Conservation (phyloP, 2,329 filamentous ascomycete genomes). For the Plectosphaerella plurivora region DNA sequence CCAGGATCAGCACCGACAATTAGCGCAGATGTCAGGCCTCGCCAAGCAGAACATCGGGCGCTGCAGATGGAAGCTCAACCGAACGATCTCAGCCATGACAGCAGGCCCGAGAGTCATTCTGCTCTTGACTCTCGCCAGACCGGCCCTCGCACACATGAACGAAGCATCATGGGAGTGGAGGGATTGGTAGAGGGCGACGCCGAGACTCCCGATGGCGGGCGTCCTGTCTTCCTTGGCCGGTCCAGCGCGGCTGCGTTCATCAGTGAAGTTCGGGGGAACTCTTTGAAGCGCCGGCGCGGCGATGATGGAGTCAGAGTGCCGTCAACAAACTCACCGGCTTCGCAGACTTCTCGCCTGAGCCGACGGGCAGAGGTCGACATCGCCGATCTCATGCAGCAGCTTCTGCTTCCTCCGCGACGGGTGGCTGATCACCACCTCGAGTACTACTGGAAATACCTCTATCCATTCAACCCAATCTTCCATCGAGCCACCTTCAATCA, state of each 20-base stretch:
- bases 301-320: not conserved
- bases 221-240: not conserved
- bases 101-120: too few species aligned
- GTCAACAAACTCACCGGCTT: not conserved
- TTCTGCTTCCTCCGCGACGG: not conserved
- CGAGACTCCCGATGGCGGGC: too few species aligned
- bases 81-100: too few species aligned
- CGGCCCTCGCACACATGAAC: too few species aligned
- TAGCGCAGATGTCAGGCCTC: too few species aligned
- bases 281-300: not conserved
- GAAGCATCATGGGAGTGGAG: too few species aligned
- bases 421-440: not conserved
- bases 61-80: too few species aligned
- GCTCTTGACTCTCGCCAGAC: too few species aligned
- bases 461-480: not conserved
- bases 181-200: too few species aligned
- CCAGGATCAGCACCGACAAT: too few species aligned
- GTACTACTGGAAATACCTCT: not conserved
- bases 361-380: not conserved
- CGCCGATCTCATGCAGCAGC: not conserved
- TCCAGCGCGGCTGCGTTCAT: not conserved
- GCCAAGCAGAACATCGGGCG: too few species aligned
- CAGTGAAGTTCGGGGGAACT: not conserved
- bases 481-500: not conserved
- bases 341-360: not conserved